phyloP scores from a whole-genome alignment of 1,284 basidiomycete species.

The Sporisorium scitamineum region DNA sequence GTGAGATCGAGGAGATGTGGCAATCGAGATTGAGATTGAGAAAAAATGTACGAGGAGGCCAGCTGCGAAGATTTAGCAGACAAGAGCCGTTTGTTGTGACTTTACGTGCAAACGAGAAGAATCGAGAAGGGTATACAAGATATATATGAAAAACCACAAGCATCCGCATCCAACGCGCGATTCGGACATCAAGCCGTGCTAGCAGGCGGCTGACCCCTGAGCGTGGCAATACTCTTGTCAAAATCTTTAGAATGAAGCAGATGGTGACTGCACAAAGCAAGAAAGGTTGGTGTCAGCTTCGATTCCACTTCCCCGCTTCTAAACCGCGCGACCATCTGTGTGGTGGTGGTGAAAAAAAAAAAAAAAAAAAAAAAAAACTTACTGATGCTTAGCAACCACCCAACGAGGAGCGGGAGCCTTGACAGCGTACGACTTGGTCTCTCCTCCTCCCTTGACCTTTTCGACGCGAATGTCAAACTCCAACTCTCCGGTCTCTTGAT shows the following conservation, averaged over 20 bases:
- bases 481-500: slow-evolving; percentile 76
- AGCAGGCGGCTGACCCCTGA: slow-evolving; percentile 6
- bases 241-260: slow-evolving; percentile 41
- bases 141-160: no score
- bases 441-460: slow-evolving; percentile 56
- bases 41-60: no score
- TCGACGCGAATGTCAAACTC: slow-evolving; percentile 91
- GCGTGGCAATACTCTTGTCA: slow-evolving; percentile 29
- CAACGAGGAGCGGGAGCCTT: slow-evolving; percentile 58
- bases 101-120: background rate
- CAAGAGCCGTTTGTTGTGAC: no score
- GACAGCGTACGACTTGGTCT: slow-evolving; percentile 61
- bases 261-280: slow-evolving; percentile 17
- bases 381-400: slow-evolving; percentile 35
- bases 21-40: no score
- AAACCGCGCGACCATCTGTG: no score
- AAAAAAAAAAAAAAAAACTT: no score
- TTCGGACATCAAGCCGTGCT: background rate
- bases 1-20: background rate
- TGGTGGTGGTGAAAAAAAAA: no score
- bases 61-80: no score
- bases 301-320: no score
- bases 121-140: background rate
- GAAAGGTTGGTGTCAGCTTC: background rate
- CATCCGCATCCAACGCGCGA: background rate